Percentiles rank a stretch among this genome's conserved stretches.
Evolutionary conservation across 345 rosid genomes (phyloP).

Genomic region (Eucalyptus viminalis): DNA sequence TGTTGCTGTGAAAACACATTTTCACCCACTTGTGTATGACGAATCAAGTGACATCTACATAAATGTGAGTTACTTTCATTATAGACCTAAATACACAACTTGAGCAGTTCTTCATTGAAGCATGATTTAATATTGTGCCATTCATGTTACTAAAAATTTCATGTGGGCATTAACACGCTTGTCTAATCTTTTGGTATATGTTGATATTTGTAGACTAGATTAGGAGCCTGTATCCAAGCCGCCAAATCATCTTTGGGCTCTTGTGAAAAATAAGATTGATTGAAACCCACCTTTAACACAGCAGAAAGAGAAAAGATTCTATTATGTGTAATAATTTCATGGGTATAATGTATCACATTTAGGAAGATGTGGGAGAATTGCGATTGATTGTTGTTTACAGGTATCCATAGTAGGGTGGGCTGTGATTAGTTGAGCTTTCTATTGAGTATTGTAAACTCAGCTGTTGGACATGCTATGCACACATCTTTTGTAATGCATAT

Average conservation of each 20-base stretch:
- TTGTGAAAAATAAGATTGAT: neutral
- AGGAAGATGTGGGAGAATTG: neutral
- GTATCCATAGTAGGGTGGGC: neutral
- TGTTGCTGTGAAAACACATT: slow-evolving; percentile 48
- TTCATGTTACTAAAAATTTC: neutral
- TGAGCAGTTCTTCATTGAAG: neutral
- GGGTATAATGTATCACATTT: neutral
- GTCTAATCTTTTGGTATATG: slow-evolving; percentile 31
- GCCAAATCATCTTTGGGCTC: neutral
- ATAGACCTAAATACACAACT: neutral
- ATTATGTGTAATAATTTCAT: neutral
- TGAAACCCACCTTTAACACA: neutral
- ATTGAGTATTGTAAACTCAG: neutral
- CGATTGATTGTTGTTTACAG: no score
- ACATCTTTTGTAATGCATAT: neutral
- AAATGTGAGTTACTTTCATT: slow-evolving; percentile 11
- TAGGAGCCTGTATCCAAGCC: neutral
- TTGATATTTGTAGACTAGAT: neutral
- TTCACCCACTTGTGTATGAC: slow-evolving; percentile 67
- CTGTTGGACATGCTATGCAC: rapidly evolving
- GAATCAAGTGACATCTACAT: slow-evolving; percentile 66
- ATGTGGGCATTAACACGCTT: slow-evolving; percentile 48
- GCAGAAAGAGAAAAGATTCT: neutral
- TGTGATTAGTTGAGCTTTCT: neutral
- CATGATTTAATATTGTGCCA: neutral